These are phyloP conservation scores for Yamadazyma kanchanaburiensis DNA, from an alignment of 1,139 yeast genomes.

Conservation along the genomic window DNA sequence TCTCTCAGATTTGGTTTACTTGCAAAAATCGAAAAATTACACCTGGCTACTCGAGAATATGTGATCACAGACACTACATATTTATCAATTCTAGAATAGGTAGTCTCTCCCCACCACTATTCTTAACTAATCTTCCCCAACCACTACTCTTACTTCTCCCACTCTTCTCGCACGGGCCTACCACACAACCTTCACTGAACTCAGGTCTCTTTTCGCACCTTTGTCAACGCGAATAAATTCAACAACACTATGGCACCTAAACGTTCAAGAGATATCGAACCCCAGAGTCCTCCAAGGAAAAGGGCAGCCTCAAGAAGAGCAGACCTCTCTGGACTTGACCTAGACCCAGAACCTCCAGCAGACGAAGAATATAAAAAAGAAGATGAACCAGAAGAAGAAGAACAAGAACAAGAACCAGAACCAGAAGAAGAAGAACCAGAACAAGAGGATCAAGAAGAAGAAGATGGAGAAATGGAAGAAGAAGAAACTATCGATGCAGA, in stretches of 20 bases:
- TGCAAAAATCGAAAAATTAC: too few species aligned
- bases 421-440: slow-evolving; percentile 18
- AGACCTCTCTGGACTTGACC: slow-evolving; percentile 27
- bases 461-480: slow-evolving; percentile 21
- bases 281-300: slow-evolving; percentile 7
- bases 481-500: slow-evolving; percentile 16
- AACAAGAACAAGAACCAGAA: slow-evolving; percentile 16
- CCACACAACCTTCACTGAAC: too few species aligned
- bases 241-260: slow-evolving; percentile 6
- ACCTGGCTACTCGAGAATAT: too few species aligned
- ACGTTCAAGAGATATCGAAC: slow-evolving; percentile 5
- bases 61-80: too few species aligned
- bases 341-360: slow-evolving; percentile 19
- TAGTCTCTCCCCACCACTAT: too few species aligned
- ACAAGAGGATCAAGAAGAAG: slow-evolving; percentile 21
- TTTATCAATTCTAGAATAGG: too few species aligned
- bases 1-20: too few species aligned
- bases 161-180: too few species aligned
- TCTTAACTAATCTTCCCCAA: too few species aligned
- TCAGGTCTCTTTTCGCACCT: too few species aligned
- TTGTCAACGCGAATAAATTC: background rate
- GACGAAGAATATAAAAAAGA: slow-evolving; percentile 22
- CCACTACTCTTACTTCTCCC: too few species aligned
- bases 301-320: slow-evolving; percentile 12
- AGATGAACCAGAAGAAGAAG: slow-evolving; percentile 18